These are phyloP conservation scores for Thalia dealbata DNA, from an alignment of 176 grass and related monocot species.

Conservation along the genomic window DNA sequence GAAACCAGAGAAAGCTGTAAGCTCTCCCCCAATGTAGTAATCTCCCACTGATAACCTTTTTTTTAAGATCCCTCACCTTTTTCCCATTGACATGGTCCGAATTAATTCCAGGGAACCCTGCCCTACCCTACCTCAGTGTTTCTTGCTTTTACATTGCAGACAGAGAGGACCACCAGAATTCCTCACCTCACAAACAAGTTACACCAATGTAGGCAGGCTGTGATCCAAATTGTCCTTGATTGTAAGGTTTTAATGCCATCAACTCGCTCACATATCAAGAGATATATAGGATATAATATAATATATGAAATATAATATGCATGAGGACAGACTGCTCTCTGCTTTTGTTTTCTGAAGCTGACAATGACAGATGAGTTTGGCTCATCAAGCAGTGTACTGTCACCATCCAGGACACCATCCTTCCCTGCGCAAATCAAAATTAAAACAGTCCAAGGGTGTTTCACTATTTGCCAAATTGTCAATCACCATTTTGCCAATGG, in stretches of 20 bases:
- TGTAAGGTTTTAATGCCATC: not conserved
- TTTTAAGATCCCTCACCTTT: not conserved
- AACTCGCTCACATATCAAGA: not conserved
- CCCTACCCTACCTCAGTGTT: not conserved
- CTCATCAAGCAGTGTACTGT: not conserved
- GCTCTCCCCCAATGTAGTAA: not conserved
- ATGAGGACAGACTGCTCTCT: not conserved
- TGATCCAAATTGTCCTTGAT: not conserved
- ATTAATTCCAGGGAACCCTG: not conserved
- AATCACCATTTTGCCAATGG: not conserved
- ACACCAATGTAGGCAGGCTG: not conserved
- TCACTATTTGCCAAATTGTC: not conserved
- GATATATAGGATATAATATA: no score
- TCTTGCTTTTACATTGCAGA: not conserved
- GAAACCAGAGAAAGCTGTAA: not conserved
- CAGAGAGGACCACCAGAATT: not conserved
- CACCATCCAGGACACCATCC: not conserved
- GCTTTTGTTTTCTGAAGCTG: slow-evolving; percentile 1
- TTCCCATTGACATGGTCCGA: not conserved
- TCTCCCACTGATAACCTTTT: no score
- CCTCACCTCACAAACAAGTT: no score
- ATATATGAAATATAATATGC: not conserved
- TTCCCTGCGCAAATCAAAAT: not conserved
- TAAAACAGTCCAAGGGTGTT: not conserved
- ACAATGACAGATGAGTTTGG: not conserved